These are phyloP conservation scores for Solioccasus polychromus DNA, from an alignment of 768 basidiomycete species.

Conservation along the genomic window DNA sequence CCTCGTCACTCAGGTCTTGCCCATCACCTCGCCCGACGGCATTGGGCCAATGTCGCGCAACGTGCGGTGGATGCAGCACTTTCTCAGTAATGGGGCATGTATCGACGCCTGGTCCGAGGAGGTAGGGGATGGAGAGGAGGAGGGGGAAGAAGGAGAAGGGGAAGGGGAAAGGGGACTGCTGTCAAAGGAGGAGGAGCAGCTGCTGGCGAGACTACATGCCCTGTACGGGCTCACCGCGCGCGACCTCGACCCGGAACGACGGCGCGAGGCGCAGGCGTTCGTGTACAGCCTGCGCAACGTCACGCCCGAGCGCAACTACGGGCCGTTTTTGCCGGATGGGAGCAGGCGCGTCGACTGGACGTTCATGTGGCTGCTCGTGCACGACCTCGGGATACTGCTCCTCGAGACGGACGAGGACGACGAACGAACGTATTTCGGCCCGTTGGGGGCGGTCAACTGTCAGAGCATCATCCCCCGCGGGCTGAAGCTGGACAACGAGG, in stretches of 20 bases:
- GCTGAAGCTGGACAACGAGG: conserved; percentile 30
- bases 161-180: too few species aligned
- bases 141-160: too few species aligned
- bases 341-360: conserved; percentile 54
- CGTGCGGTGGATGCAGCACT: conserved; percentile 47
- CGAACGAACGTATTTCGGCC: conserved; percentile 32
- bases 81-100: conserved; percentile 43
- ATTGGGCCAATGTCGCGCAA: conserved; percentile 42
- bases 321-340: conserved; percentile 51
- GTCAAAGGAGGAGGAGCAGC: conserved; percentile 39
- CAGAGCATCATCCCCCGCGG: conserved; percentile 46
- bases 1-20: conserved; percentile 42
- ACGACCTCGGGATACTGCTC: conserved; percentile 53
- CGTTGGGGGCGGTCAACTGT: conserved; percentile 50
- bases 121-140: too few species aligned
- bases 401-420: conserved; percentile 36
- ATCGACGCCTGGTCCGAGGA: too few species aligned
- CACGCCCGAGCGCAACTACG: conserved; percentile 45
- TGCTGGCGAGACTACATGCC: conserved; percentile 52
- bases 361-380: conserved; percentile 54
- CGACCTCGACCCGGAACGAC: conserved; percentile 36
- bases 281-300: conserved; percentile 67
- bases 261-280: conserved; percentile 46
- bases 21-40: conserved; percentile 27
- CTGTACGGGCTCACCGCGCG: conserved; percentile 51